phyloP scores from a whole-genome alignment of 306 rosid species.

The Adenanthera pavonina region DNA sequence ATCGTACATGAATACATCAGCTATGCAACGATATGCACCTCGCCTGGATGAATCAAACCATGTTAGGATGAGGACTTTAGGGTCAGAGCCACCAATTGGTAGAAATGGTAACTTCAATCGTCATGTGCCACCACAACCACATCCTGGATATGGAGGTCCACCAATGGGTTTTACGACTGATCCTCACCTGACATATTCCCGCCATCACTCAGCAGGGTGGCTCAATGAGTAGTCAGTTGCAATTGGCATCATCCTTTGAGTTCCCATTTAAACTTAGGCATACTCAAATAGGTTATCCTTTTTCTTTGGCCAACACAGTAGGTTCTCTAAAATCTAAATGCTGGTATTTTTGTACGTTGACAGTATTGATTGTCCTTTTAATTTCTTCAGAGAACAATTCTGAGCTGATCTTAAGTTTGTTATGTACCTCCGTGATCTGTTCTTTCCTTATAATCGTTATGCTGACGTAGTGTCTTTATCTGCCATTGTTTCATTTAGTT shows the following conservation, averaged over 20 bases:
- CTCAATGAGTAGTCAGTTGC: constrained; percentile 45
- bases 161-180: constrained; percentile 50
- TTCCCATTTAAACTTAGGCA: not conserved
- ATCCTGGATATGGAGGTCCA: constrained; percentile 43
- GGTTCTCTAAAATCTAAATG: no score
- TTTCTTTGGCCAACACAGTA: no score
- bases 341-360: constrained; percentile 1
- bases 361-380: not conserved
- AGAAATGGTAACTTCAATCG: constrained; percentile 35
- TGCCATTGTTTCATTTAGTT: no score
- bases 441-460: no score
- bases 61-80: constrained; percentile 42
- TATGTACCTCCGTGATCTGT: no score
- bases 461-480: no score
- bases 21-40: constrained; percentile 70
- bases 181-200: constrained; percentile 46
- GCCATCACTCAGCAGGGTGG: constrained; percentile 62
- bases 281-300: not conserved
- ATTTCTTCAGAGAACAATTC: not conserved
- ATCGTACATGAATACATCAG: constrained; percentile 52
- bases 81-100: constrained; percentile 42
- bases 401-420: no score
- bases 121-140: constrained; percentile 39
- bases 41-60: constrained; percentile 65
- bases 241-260: not conserved